These are phyloP conservation scores for Saccharomyces hybrid DNA, from an alignment of 1,139 yeast genomes.

Conservation along the genomic window DNA sequence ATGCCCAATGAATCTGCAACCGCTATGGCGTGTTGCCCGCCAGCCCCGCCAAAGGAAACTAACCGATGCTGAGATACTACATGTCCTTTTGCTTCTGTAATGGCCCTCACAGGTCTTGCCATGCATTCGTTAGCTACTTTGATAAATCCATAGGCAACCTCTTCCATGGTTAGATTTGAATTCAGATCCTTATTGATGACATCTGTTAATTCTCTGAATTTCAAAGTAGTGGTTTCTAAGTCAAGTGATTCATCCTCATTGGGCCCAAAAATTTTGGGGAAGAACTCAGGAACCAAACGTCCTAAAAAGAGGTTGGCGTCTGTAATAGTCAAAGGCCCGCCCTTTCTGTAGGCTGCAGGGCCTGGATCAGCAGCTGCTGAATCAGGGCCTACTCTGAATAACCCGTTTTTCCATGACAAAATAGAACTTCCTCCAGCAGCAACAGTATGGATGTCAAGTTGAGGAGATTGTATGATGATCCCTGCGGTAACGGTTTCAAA, in stretches of 20 bases:
- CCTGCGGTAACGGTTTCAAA: constrained; percentile 54
- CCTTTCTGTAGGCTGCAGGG: constrained; percentile 52
- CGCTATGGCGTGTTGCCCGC: constrained; percentile 52
- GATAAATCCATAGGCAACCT: constrained; percentile 47
- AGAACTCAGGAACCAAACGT: constrained; percentile 46
- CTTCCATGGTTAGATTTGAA: constrained; percentile 36
- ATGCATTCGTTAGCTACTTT: constrained; percentile 49
- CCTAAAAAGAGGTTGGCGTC: constrained; percentile 53
- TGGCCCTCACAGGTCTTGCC: constrained; percentile 50
- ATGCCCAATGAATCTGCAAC: constrained; percentile 45
- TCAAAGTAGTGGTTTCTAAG: constrained; percentile 33
- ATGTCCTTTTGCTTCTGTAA: constrained; percentile 50
- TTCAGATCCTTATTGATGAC: constrained; percentile 37
- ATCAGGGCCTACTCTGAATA: constrained; percentile 53
- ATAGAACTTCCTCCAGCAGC: constrained; percentile 60
- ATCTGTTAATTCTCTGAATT: constrained; percentile 38
- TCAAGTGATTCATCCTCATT: constrained; percentile 47
- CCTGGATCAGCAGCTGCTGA: constrained; percentile 60
- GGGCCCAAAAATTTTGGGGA: constrained; percentile 55
- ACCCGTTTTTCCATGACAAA: constrained; percentile 45
- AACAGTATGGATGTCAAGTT: constrained; percentile 49
- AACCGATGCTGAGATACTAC: constrained; percentile 40
- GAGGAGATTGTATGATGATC: constrained; percentile 50
- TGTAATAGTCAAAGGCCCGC: constrained; percentile 52
- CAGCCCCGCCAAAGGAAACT: constrained; percentile 54